phyloP scores from a whole-genome alignment of 768 basidiomycete genomes.

The Lentinus brumalis region DNA sequence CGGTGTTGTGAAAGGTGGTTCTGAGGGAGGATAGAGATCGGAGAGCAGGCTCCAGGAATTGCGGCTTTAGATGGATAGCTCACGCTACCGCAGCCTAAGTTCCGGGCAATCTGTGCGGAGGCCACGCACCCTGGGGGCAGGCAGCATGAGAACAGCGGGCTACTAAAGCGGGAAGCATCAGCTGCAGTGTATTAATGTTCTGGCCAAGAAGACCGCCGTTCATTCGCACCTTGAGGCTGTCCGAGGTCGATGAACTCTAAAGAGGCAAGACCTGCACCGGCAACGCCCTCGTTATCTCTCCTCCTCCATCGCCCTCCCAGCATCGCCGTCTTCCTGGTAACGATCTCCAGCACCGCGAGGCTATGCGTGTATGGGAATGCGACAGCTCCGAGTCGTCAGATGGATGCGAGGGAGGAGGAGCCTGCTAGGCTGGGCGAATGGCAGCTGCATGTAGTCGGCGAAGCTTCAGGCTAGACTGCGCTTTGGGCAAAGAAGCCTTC shows the following conservation, averaged over 20 bases:
- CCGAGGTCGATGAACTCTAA: neutral
- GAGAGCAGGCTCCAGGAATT: neutral
- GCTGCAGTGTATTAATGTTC: neutral
- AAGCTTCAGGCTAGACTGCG: no score
- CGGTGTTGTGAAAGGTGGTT: neutral
- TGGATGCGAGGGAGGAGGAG: no score
- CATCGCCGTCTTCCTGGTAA: no score
- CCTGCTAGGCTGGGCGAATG: no score
- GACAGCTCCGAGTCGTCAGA: no score
- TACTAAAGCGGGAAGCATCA: neutral
- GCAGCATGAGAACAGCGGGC: constrained; percentile 2
- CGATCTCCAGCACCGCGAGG: no score
- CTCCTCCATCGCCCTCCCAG: no score
- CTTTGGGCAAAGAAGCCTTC: no score
- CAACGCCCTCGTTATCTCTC: no score
- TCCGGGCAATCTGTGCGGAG: neutral
- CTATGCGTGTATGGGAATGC: no score
- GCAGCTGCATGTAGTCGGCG: no score
- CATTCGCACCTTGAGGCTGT: constrained; percentile 3
- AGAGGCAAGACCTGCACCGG: no score
- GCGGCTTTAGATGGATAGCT: neutral
- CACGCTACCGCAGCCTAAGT: constrained; percentile 1
- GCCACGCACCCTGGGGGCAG: neutral
- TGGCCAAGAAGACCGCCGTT: neutral
- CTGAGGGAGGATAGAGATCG: neutral